These are phyloP conservation scores for Collybia sordida DNA, from an alignment of 768 basidiomycete species.

Conservation along the genomic window DNA sequence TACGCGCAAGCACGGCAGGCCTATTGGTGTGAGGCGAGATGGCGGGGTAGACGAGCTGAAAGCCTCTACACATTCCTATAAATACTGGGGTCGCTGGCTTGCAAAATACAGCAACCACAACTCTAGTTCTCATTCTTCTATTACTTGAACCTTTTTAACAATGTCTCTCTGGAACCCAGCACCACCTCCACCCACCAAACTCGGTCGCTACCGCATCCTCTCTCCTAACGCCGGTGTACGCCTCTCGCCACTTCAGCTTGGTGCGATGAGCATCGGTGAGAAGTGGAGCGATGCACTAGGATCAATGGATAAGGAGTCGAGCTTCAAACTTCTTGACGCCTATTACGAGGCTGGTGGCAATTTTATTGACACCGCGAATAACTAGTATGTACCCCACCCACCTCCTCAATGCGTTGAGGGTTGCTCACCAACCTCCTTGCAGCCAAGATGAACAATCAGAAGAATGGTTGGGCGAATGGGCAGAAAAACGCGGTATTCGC, in stretches of 20 bases:
- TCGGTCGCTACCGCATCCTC: conserved; percentile 29
- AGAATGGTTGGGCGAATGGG: conserved; percentile 48
- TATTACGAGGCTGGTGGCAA: conserved; percentile 38
- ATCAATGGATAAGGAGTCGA: conserved; percentile 17
- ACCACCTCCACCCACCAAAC: conserved; percentile 26
- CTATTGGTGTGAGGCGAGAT: too few relatives aligned
- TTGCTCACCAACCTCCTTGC: background rate
- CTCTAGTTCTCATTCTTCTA: too few relatives aligned
- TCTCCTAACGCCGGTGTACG: conserved; percentile 39
- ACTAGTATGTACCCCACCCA: conserved; percentile 24
- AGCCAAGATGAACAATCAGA: conserved; percentile 41
- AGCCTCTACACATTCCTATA: too few relatives aligned
- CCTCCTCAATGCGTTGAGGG: background rate
- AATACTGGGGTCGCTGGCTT: too few relatives aligned
- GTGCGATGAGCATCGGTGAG: conserved; percentile 46
- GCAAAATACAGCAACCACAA: too few relatives aligned
- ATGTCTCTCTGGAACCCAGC: too few relatives aligned
- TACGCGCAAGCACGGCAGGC: too few relatives aligned
- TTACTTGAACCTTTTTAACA: too few relatives aligned
- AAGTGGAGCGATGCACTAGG: conserved; percentile 19
- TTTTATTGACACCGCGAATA: conserved; percentile 40
- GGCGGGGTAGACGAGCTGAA: too few relatives aligned
- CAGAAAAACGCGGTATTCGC: conserved; percentile 36
- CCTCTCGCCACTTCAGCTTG: conserved; percentile 47
- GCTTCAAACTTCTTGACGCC: conserved; percentile 35